Base-by-base conservation (phyloP, 2,329 filamentous ascomycete genomes). In the Trichoderma breve region DNA sequence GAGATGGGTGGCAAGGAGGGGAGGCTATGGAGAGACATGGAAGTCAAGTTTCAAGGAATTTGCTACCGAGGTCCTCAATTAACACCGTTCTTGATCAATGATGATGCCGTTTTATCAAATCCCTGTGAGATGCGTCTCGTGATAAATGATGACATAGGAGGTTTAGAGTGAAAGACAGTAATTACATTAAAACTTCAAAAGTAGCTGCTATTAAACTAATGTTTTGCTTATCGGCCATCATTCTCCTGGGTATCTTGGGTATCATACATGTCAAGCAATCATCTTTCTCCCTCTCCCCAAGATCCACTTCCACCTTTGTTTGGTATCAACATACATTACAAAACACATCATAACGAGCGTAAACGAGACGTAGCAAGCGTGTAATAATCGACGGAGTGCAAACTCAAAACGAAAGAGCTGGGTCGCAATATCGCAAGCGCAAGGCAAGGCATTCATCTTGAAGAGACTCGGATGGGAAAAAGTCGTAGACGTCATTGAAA, bases 211-310 rank as follows among this genome's bases (percentile, higher is more conserved):
- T 60, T 51, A 67, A 57, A 43, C 18, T 24, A 24, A 51, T 26
- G 26, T 15, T 18, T 51, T 60, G 26, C 39, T 60, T 70, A 21
- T 71, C 57, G 70, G 64, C 71, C 57, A 71, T 70, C 11, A 62
- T 64, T 24, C 58, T 70, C 61, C 36, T 64, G 61, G 67, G 72
- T 73, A 73, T 70, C 58, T 58, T 73, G 72, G 76, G 76, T 77
- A 76, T 77, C 74, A 71, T 70, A 61, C 57, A 51, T 28, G 30
- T 26, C 39, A 70, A 70, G 47, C 32, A 36, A 26, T n/a, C 28
- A 34, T 62, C 57, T n/a, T 36, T 70, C 67, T 34, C 51, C 61
- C n/a, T 32, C 43, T 24, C 21, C 34, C 67, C 67, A 70, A 71
- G 68, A 71, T 71, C 60, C 68, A 47, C 60, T 36, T n/a, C 58